Conservation (phyloP, 176 grass and related monocot species). For the Oryza officinalis region DNA sequence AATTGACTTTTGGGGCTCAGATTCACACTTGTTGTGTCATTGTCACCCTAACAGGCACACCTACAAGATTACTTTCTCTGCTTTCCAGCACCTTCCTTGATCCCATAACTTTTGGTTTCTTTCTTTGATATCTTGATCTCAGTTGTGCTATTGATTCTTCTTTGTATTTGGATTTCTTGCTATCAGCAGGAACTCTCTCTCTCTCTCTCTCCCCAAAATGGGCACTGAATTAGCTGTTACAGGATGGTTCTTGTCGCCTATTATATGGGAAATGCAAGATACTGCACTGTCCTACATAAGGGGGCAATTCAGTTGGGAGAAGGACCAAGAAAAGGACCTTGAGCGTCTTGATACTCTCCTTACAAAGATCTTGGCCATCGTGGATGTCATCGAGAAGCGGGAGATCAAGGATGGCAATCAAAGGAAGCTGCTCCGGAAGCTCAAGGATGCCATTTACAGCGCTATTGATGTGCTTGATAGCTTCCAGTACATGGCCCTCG, state of each 20-base stretch:
- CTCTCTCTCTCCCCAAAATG: conserved; percentile 5
- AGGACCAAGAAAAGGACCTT: conserved; percentile 55
- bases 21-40: background rate
- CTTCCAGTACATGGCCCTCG: conserved; percentile 56
- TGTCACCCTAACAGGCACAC: background rate
- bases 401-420: conserved; percentile 48
- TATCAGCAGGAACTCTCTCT: background rate
- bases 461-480: conserved; percentile 64
- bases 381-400: conserved; percentile 47
- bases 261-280: conserved; percentile 55
- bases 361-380: conserved; percentile 46
- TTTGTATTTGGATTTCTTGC: conserved; percentile 1
- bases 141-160: conserved; percentile 7
- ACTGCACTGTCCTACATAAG: conserved; percentile 52
- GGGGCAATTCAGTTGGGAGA: conserved; percentile 43
- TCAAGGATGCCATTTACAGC: conserved; percentile 61
- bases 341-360: conserved; percentile 49
- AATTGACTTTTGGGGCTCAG: conserved; percentile 6
- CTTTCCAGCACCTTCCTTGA: background rate
- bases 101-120: background rate
- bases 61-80: background rate
- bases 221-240: conserved; percentile 40
- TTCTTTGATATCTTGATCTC: background rate
- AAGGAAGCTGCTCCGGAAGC: conserved; percentile 43
- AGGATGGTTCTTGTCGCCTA: conserved; percentile 64